A percentile compares a stretch with the other conserved stretches of the same genome.
Evolutionary conservation across 345 rosid genomes (phyloP).

Genomic region (Turritis glabra): DNA sequence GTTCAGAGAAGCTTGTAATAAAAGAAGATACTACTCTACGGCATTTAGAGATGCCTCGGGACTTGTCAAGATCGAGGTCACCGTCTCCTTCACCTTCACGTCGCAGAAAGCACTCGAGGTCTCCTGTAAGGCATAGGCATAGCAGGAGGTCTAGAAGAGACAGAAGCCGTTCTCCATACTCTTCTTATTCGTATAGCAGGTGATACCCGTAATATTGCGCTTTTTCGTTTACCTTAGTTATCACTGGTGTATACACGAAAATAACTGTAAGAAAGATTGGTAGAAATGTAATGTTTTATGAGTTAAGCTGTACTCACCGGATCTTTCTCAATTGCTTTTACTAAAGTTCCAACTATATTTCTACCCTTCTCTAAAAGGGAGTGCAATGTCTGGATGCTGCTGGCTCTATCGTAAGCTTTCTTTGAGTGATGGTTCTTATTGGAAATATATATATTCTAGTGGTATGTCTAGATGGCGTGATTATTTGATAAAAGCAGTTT

Average conservation of each 20-base stretch:
- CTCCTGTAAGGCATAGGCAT: slow-evolving; percentile 67
- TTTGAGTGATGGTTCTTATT: slow-evolving; percentile 4
- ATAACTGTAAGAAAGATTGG: slow-evolving; percentile 45
- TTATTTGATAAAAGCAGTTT: background rate
- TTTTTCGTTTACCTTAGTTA: slow-evolving; percentile 20
- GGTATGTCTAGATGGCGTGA: slow-evolving; percentile 3
- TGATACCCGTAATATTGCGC: slow-evolving; percentile 47
- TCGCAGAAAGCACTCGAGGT: slow-evolving; percentile 70
- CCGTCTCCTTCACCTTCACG: slow-evolving; percentile 76
- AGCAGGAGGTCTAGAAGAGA: slow-evolving; percentile 81
- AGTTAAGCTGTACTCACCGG: slow-evolving; percentile 37
- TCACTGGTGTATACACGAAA: slow-evolving; percentile 2
- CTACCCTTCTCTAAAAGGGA: background rate
- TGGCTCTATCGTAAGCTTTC: background rate
- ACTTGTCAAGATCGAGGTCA: slow-evolving; percentile 67
- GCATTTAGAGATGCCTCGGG: slow-evolving; percentile 64
- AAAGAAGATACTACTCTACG: slow-evolving; percentile 11
- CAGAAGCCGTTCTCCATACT: slow-evolving; percentile 76
- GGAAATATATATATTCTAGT: background rate
- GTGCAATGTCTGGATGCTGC: slow-evolving; percentile 7
- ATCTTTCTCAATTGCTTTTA: slow-evolving; percentile 24
- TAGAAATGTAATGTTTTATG: slow-evolving; percentile 32
- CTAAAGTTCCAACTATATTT: background rate
- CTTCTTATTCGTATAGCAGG: slow-evolving; percentile 83
- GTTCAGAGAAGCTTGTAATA: background rate